These are phyloP conservation scores for Brettanomyces naardenensis DNA, from an alignment of 805 yeast genomes.

Conservation along the genomic window DNA sequence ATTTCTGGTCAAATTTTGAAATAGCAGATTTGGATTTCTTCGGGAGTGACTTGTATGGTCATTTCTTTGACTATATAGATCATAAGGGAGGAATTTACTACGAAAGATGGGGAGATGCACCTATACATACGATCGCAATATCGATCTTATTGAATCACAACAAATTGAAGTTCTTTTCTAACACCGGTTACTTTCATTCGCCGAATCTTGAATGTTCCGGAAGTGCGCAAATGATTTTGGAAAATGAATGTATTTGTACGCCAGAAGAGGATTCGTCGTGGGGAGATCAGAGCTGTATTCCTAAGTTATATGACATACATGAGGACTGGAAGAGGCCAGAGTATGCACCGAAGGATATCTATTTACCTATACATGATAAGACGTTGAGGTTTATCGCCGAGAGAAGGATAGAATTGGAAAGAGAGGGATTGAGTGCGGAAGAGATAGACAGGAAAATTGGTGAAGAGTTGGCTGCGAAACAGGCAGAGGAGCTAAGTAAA, in stretches of 20 bases:
- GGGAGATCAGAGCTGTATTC: conserved; percentile 41
- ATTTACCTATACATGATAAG: conserved; percentile 22
- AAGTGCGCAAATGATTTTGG: conserved; percentile 33
- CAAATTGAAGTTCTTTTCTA: conserved; percentile 31
- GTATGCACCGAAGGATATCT: conserved; percentile 17
- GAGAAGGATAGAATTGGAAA: conserved; percentile 4
- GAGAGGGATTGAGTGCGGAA: conserved; percentile 4
- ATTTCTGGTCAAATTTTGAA: conserved; percentile 62
- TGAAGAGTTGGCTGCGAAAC: background rate
- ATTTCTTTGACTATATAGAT: conserved; percentile 52
- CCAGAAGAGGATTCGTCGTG: conserved; percentile 42
- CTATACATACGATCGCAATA: conserved; percentile 25
- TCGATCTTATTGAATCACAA: conserved; percentile 22
- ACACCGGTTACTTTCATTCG: conserved; percentile 46
- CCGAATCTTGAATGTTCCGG: conserved; percentile 60
- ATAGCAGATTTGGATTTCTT: conserved; percentile 53
- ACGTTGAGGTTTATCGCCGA: conserved; percentile 9
- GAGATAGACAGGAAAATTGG: background rate
- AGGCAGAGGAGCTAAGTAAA: background rate
- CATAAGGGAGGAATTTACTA: conserved; percentile 58
- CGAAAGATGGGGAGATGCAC: conserved; percentile 54
- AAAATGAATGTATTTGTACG: conserved; percentile 44
- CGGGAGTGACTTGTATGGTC: conserved; percentile 44
- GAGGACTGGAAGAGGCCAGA: conserved; percentile 18
- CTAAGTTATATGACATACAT: conserved; percentile 33